Evolutionary conservation across 257 asterid genomes (phyloP), one percentile per base, ranked within the genome.

Genomic region (Avicennia marina): DNA sequence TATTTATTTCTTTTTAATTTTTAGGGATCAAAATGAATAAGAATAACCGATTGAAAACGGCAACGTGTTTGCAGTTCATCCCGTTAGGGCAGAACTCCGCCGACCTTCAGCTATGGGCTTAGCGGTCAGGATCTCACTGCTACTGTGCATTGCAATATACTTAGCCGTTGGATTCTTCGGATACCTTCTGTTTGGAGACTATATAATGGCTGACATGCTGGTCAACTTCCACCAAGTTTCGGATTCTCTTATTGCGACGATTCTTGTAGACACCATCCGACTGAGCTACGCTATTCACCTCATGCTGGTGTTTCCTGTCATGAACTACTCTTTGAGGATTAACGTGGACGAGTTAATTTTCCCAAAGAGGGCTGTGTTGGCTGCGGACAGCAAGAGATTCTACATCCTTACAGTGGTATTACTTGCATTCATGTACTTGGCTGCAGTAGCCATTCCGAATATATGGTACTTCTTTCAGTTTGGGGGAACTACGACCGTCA

Each of bases 391-490:
- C 1, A n/a, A n/a, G 18, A 62, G 96, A 69, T 89, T 93, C 58
- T 46, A 76, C 19, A 58, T 76, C 5, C 75, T 93, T 25, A 93
- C 99, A 2, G 55, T 73, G 47, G 20, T 68, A 26, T 64, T 89
- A 34, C 81, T 93, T 34, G 73, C 72, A 12, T 73, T 84, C 58
- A 77, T 84, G 20, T 93, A 89, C n/a, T 15, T 68, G 42, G 82
- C 89, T 12, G 90, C 98, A 26, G 78, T 87, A 38, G 94, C 89
- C 53, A 58, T 90, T 52, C 98, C 98, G 0, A 78, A 87, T 32
- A 82, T 90, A 64, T 90, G 98, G 98, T 87, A 87, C 81, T 87
- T 90, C 87, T 90, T 90, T 77, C 98, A 87, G 78, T 84, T 87
- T 62, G 82, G 87, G 90, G 96, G 98, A 10, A 84, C 98, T 0